Conservation (phyloP, 495 filamentous ascomycete genomes). For the Talaromyces borbonicus region DNA sequence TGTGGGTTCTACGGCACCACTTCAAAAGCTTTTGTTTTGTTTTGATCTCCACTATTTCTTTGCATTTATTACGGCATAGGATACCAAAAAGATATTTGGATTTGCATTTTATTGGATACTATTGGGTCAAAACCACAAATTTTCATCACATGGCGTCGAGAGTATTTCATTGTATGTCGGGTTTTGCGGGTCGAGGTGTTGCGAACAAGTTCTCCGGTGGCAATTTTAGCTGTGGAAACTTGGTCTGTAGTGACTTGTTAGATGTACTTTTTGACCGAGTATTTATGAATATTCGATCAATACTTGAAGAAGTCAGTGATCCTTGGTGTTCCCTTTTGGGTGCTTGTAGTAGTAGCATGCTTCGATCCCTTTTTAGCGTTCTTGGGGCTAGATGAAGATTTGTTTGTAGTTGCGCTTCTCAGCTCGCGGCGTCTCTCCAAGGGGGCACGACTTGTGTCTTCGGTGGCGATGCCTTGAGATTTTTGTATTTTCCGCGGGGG, state of each 20-base stretch:
- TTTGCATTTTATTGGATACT: neutral
- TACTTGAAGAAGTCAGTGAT: constrained; percentile 83
- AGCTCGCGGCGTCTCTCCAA: constrained; percentile 14
- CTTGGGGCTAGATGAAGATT: constrained; percentile 39
- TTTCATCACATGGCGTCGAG: too few relatives aligned
- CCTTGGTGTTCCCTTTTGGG: constrained; percentile 48
- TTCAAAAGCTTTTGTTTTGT: constrained; percentile 7
- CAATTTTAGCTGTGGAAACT: too few relatives aligned
- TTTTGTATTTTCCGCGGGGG: constrained; percentile 19
- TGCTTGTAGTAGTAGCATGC: neutral
- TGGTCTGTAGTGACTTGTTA: too few relatives aligned
- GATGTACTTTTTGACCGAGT: too few relatives aligned
- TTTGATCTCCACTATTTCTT: neutral
- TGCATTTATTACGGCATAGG: neutral
- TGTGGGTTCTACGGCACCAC: constrained; percentile 9
- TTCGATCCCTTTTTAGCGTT: constrained; percentile 35
- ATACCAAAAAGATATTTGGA: neutral
- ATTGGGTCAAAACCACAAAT: too few relatives aligned
- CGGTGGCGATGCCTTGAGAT: constrained; percentile 11
- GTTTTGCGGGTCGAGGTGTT: too few relatives aligned
- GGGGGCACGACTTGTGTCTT: constrained; percentile 16
- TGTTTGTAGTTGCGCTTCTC: constrained; percentile 32
- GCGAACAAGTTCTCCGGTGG: too few relatives aligned
- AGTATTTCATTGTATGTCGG: too few relatives aligned
- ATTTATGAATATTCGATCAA: constrained; percentile 19